A percentile compares a stretch with the other conserved stretches of the same genome.
These are phyloP conservation scores for Punica granatum DNA, from an alignment of 345 rosid genomes.

Conservation along the genomic window DNA sequence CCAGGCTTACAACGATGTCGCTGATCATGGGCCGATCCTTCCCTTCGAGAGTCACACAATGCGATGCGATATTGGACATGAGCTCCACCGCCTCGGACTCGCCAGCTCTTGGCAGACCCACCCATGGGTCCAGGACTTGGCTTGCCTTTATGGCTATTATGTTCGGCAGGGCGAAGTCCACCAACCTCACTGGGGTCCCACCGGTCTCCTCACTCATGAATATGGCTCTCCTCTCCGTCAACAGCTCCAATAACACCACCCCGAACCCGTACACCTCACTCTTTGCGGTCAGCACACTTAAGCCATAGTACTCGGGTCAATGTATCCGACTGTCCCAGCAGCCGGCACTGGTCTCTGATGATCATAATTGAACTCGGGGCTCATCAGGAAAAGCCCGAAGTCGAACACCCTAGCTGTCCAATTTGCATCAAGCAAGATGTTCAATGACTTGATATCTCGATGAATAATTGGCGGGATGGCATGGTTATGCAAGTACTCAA, in stretches of 20 bases:
- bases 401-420: conserved; percentile 86
- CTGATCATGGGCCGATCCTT: conserved; percentile 58
- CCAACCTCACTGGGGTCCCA: conserved; percentile 46
- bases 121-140: conserved; percentile 52
- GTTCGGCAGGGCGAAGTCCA: conserved; percentile 58
- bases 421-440: conserved; percentile 60
- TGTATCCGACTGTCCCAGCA: conserved; percentile 85
- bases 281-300: conserved; percentile 68
- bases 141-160: conserved; percentile 38
- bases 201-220: conserved; percentile 32
- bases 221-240: conserved; percentile 71
- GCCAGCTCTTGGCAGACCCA: conserved; percentile 37
- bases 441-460: conserved; percentile 81
- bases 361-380: conserved; percentile 15
- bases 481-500: conserved; percentile 75
- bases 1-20: conserved; percentile 62
- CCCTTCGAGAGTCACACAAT: conserved; percentile 68
- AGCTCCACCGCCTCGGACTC: conserved; percentile 85
- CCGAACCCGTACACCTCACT: conserved; percentile 91
- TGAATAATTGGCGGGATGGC: conserved; percentile 86
- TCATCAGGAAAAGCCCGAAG: conserved; percentile 72
- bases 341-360: conserved; percentile 52
- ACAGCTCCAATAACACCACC: conserved; percentile 65
- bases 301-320: conserved; percentile 92
- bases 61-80: conserved; percentile 69